Evolutionary conservation across 2,329 filamentous ascomycete species (phyloP).

Genomic region (Xylariomycetidae sp.): DNA sequence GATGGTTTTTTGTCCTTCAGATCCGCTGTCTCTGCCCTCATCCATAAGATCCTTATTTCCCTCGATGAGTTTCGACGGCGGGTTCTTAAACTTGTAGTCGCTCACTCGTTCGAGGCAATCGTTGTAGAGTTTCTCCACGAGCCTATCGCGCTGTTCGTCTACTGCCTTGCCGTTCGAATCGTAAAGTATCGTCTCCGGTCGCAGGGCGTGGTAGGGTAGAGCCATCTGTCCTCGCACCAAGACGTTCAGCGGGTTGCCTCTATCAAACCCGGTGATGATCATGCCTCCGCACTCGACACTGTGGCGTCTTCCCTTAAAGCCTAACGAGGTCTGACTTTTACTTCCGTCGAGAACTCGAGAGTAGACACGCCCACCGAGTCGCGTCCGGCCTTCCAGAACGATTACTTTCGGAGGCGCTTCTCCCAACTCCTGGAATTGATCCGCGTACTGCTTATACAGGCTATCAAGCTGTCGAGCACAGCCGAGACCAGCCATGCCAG

Average conservation of each 20-base stretch:
- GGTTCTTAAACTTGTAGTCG: slow-evolving; percentile 77
- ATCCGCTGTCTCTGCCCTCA: slow-evolving; percentile 71
- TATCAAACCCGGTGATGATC: slow-evolving; percentile 95
- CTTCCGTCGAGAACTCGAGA: slow-evolving; percentile 66
- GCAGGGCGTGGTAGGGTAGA: slow-evolving; percentile 78
- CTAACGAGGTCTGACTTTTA: slow-evolving; percentile 45
- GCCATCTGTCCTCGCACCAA: slow-evolving; percentile 87
- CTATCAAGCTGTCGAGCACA: slow-evolving; percentile 88
- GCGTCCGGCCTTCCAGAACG: slow-evolving; percentile 78
- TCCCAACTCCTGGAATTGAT: slow-evolving; percentile 58
- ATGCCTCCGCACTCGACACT: slow-evolving; percentile 97
- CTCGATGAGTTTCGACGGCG: slow-evolving; percentile 66
- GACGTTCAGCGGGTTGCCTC: slow-evolving; percentile 88
- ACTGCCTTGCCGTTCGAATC: slow-evolving; percentile 77
- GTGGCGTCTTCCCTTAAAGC: slow-evolving; percentile 55
- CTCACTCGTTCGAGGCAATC: slow-evolving; percentile 90
- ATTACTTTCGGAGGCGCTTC: slow-evolving; percentile 71
- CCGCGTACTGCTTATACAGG: slow-evolving; percentile 75
- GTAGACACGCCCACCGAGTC: slow-evolving; percentile 89
- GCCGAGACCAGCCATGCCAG: slow-evolving; percentile 88
- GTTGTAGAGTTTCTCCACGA: slow-evolving; percentile 90
- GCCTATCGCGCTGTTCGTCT: slow-evolving; percentile 69
- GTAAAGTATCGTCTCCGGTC: slow-evolving; percentile 80
- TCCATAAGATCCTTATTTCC: slow-evolving; percentile 80
- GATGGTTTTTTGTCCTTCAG: slow-evolving; percentile 68